phyloP scores from a whole-genome alignment of 169 alveolate species.

The Theileria annulata region DNA sequence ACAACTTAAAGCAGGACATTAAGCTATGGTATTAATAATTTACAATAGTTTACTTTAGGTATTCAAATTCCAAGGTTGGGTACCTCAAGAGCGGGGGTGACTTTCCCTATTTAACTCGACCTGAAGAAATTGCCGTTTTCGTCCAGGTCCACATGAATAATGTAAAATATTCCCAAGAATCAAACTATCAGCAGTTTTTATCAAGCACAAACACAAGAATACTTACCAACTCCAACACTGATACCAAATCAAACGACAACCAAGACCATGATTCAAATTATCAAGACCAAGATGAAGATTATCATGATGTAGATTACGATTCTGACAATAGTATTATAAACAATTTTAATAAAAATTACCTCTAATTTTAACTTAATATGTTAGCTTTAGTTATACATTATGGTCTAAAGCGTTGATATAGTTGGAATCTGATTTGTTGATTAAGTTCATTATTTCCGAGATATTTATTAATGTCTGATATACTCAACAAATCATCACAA shows the following conservation, averaged over 20 bases:
- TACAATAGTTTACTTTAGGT: conserved; percentile 58
- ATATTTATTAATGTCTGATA: not conserved
- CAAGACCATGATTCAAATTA: no score
- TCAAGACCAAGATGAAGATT: not conserved
- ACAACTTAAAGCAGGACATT: conserved; percentile 57
- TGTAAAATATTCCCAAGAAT: conserved; percentile 3
- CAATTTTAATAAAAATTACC: not conserved
- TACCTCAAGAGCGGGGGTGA: conserved; percentile 71
- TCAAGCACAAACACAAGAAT: not conserved
- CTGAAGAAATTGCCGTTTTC: conserved; percentile 72
- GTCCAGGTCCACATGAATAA: conserved; percentile 71
- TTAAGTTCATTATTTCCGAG: not conserved
- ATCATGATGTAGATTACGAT: conserved; percentile 12
- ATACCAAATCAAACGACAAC: no score
- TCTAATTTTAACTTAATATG: not conserved
- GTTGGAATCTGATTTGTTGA: not conserved
- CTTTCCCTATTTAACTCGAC: conserved; percentile 73
- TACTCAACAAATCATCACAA: conserved; percentile 3
- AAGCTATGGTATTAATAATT: conserved; percentile 34
- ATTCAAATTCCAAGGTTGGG: conserved; percentile 68
- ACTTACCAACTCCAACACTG: no score
- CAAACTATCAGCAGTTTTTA: not conserved
- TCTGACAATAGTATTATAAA: conserved; percentile 20
- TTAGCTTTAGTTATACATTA: not conserved
- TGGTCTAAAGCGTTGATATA: not conserved